Evolutionary conservation across 495 filamentous ascomycete genomes (phyloP).

Genomic region (Apodospora peruviana): DNA sequence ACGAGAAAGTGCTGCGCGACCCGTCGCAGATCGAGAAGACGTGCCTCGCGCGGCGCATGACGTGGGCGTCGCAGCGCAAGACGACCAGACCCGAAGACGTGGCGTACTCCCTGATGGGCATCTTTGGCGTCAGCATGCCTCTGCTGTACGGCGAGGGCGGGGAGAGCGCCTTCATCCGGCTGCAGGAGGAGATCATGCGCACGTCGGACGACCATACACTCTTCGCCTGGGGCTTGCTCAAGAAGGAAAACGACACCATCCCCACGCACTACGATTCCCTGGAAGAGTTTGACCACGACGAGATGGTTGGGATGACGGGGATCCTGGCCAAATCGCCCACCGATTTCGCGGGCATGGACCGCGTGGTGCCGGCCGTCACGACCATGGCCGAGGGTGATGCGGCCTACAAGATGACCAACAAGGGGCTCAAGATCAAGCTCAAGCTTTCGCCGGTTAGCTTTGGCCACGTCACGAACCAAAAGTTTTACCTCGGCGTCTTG

Average conservation of each 20-base stretch:
- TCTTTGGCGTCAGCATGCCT: slow-evolving; percentile 29
- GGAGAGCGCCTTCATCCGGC: slow-evolving; percentile 25
- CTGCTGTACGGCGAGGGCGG: slow-evolving; percentile 33
- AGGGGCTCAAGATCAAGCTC: slow-evolving; percentile 17
- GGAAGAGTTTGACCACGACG: slow-evolving; percentile 11
- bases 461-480: slow-evolving; percentile 1
- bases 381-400: not conserved
- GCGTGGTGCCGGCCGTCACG: slow-evolving; percentile 5
- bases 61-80: slow-evolving; percentile 26
- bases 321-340: slow-evolving; percentile 12
- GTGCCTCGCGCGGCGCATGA: slow-evolving; percentile 22
- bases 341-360: slow-evolving; percentile 13
- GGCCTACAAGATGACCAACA: slow-evolving; percentile 20
- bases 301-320: slow-evolving; percentile 4
- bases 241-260: not conserved
- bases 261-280: not conserved
- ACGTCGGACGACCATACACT: slow-evolving; percentile 22
- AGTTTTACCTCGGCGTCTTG: slow-evolving; percentile 15
- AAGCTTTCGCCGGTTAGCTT: slow-evolving; percentile 4
- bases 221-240: slow-evolving; percentile 21
- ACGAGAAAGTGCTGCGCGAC: slow-evolving; percentile 13
- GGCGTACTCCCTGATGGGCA: slow-evolving; percentile 33
- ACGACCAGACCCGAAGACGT: slow-evolving; percentile 30
- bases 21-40: slow-evolving; percentile 11
- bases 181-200: slow-evolving; percentile 28